Evolutionary conservation across 2,329 filamentous ascomycete species (phyloP), one percentile per base, ranked within the genome.

Genomic region (Aspergillus ochraceus): DNA sequence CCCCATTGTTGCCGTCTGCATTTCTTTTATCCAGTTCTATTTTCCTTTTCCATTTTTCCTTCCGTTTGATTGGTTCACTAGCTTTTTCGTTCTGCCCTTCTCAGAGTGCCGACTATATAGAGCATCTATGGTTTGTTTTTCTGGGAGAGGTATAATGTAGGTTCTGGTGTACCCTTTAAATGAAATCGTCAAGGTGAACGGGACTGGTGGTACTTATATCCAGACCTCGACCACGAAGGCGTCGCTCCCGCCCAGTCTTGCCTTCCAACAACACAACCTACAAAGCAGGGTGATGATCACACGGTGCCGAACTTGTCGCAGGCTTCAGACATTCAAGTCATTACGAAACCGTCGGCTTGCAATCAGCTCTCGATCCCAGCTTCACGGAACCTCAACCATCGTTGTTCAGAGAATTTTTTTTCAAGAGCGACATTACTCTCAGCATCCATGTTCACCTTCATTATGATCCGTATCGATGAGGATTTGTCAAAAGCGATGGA

Each of bases 41-140:
- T 45, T 49, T 30, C 26, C 14, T 52, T 46, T 39, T 55, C 12
- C 42, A 22, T 42, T 36, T 49, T 30, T 49, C 58, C 17, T 53
- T 50, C 51, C 29, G 39, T 56, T 52, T 45, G 24, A 49, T 29
- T 50, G 57, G 22, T 53, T 45, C 52, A 29, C 39, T 45, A 52
- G 49, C 19, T 54, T 52, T 50, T 56, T 42, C 45, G 11, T 20
- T 20, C 29, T 62, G 50, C 55, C 51, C 54, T 54, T 52, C 55
- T 55, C 54, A 65, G 47, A 59, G 29, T 63, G 54, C 55, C 58
- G 54, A 53, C 58, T 63, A 64, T 64, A 66, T 66, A 66, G 61
- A 65, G 55, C 63, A 66, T 64, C 49, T 61, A 65, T 64, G 60
- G 57, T 53, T 59, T 65, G 58, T 59, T 45, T 60, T 42, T 59